phyloP scores from a whole-genome alignment of 164 flowering plant species.

The Umbilicus rupestris region DNA sequence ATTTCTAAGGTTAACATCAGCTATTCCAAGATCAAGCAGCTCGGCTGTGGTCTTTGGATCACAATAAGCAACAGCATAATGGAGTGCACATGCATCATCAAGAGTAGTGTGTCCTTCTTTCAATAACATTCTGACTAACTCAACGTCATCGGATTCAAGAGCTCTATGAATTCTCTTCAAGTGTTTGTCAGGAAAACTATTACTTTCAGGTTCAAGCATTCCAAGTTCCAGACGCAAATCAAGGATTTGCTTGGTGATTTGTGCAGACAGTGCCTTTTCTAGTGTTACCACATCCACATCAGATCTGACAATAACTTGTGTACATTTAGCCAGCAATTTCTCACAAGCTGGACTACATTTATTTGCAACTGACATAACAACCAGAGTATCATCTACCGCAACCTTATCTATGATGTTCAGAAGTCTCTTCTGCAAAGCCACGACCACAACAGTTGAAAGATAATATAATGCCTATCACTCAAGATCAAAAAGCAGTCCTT shows the following conservation, averaged over 20 bases:
- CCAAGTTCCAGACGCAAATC: constrained; percentile 39
- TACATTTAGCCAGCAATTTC: constrained; percentile 37
- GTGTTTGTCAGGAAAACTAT: constrained; percentile 55
- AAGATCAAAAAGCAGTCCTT: no score
- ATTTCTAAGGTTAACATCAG: constrained; percentile 66
- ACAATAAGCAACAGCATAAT: constrained; percentile 85
- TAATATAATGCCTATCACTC: no score
- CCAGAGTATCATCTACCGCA: constrained; percentile 50
- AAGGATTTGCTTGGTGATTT: constrained; percentile 41
- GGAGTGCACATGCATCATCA: constrained; percentile 83
- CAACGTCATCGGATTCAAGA: constrained; percentile 89
- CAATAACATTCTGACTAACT: constrained; percentile 67
- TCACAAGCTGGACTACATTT: constrained; percentile 49
- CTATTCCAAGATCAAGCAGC: constrained; percentile 72
- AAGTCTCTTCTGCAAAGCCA: constrained; percentile 47
- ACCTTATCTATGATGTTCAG: constrained; percentile 67
- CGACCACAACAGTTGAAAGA: no score
- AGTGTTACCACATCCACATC: constrained; percentile 64
- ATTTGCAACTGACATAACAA: constrained; percentile 57
- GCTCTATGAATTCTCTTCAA: constrained; percentile 79
- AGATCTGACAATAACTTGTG: constrained; percentile 43
- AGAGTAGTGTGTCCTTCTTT: constrained; percentile 66
- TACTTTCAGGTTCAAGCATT: constrained; percentile 22
- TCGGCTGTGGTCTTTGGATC: constrained; percentile 75
- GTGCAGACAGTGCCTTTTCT: constrained; percentile 50